Base-by-base conservation (phyloP, 305 asterid genomes). In the Fraxinus greggii region DNA sequence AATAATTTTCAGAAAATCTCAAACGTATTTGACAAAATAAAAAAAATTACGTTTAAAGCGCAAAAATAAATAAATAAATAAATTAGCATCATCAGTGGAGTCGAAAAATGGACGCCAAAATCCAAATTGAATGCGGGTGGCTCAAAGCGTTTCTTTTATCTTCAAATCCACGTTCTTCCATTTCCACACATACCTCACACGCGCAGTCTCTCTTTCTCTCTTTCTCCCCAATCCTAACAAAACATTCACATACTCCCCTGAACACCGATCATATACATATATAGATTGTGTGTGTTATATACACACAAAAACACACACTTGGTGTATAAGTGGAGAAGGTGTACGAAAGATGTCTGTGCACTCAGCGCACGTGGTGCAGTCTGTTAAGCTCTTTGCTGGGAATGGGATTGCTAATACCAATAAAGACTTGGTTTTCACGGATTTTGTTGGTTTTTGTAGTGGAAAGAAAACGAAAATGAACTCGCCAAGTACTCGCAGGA, bases 281-380 rank as follows among this genome's bases (percentile, higher is more conserved):
- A 63, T 4, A 26, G 12, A 65, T 12, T 24, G 13, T 40, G 85
- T 63, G 21, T 72, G 84, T 77, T 77, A 75, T 33, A 31, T 19
- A 31, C 9, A 75, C 40, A 69, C 21, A 76, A 7, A 65, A 7
- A 65, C 33, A 65, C 19, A 28, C 35, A 65, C 72, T n/a, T 19
- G 24, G 70, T 79, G 69, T 32, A n/a, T 72, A 83, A 8, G 79
- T 42, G 13, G 40, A 28, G 9, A 56, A 70, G 80, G 83, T 85
- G 77, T 78, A 85, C 78, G 86, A 85, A 79, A 12, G 69, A 90
- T 90, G 92, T 88, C 94, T 83, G 86, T 86, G 31, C 90, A 85
- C 86, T 86, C 93, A 1, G 89, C 90, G 73, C 93, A 89, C 24
- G 81, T 89, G 9, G 92, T 88, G 84, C 92, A 90, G 87, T 90